Conservation (phyloP, 345 rosid genomes). For the Draba incana region DNA sequence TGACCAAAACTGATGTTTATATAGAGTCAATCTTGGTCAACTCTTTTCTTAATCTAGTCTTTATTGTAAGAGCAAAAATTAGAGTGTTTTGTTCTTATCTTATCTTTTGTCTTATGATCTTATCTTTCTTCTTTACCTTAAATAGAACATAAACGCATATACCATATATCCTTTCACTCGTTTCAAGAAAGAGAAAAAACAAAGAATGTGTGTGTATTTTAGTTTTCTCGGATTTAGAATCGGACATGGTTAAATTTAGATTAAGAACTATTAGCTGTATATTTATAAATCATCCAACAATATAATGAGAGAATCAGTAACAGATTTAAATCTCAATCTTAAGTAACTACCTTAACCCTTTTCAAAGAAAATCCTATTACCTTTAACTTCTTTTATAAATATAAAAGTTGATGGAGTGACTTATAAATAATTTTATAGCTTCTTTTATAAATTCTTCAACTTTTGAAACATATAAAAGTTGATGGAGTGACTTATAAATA, state of each 20-base stretch:
- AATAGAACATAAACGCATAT: background rate
- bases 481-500: too few species aligned
- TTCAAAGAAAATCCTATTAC: too few species aligned
- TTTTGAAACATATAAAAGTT: background rate
- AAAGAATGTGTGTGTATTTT: background rate
- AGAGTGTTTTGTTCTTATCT: constrained; percentile 29
- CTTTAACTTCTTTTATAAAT: background rate
- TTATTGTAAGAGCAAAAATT: constrained; percentile 2
- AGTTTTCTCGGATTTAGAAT: background rate
- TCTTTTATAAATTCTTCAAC: too few species aligned
- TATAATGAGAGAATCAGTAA: background rate
- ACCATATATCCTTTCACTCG: constrained; percentile 3
- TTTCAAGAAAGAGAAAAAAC: background rate
- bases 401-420: too few species aligned
- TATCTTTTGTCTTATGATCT: constrained; percentile 15
- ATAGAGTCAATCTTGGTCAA: constrained; percentile 34
- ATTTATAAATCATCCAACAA: background rate
- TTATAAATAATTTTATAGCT: too few species aligned
- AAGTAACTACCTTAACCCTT: background rate
- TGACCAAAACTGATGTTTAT: constrained; percentile 18
- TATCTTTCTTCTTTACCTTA: constrained; percentile 14
- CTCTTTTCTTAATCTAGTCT: constrained; percentile 1
- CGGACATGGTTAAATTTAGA: constrained; percentile 2
- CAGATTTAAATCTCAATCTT: background rate
- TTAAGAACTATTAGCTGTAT: background rate